Conservation (phyloP, 1,284 basidiomycete genomes). For the Ceratobasidium sp. region DNA sequence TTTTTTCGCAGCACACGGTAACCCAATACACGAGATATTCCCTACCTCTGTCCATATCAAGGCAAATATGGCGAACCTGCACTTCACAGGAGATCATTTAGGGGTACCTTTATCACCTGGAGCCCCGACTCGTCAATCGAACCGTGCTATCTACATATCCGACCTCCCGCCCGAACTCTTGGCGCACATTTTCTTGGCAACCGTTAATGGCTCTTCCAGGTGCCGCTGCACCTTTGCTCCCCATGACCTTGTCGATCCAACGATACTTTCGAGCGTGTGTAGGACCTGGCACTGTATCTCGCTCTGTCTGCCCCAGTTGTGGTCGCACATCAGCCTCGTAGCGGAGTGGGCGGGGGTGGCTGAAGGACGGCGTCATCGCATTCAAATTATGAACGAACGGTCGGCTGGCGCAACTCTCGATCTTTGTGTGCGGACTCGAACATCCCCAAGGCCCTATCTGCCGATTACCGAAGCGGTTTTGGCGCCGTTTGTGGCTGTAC, state of each 20-base stretch:
- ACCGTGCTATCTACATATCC: not conserved
- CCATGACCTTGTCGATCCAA: not conserved
- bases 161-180: conserved; percentile 1
- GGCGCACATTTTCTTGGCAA: not conserved
- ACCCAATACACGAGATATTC: no score
- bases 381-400: not conserved
- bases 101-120: not conserved
- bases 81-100: not conserved
- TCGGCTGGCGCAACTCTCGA: not conserved
- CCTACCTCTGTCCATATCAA: no score
- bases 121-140: not conserved
- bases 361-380: not conserved
- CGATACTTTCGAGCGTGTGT: not conserved
- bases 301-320: not conserved
- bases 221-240: not conserved
- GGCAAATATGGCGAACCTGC: not conserved
- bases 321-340: not conserved
- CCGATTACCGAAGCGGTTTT: not conserved
- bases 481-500: not conserved
- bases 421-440: not conserved
- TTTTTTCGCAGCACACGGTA: no score
- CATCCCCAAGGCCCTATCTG: not conserved
- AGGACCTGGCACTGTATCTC: not conserved
- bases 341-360: not conserved
- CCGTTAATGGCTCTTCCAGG: not conserved